Evolutionary conservation across 768 basidiomycete species (phyloP).

Genomic region (Termitomyces sp.): DNA sequence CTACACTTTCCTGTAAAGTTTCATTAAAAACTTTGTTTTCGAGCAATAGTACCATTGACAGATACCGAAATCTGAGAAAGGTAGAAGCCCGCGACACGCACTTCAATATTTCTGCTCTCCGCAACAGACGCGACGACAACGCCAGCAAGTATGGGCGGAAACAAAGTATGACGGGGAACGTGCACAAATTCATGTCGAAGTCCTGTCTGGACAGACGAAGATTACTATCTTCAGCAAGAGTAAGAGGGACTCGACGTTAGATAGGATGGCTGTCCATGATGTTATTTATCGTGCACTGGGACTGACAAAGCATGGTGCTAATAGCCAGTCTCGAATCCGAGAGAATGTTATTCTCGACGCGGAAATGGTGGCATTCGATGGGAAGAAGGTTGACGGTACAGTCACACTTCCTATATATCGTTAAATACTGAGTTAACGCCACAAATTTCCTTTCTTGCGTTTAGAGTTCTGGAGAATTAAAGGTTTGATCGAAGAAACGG

Average conservation of each 20-base stretch:
- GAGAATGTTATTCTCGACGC: slow-evolving; percentile 64
- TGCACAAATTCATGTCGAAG: slow-evolving; percentile 85
- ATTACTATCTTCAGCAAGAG: slow-evolving; percentile 90
- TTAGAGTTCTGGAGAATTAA: slow-evolving; percentile 78
- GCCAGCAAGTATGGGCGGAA: slow-evolving; percentile 70
- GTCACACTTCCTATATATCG: background rate
- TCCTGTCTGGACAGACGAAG: slow-evolving; percentile 31
- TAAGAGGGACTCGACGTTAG: slow-evolving; percentile 74
- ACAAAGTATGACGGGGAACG: slow-evolving; percentile 95
- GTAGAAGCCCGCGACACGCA: slow-evolving; percentile 54
- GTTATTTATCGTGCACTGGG: slow-evolving; percentile 62
- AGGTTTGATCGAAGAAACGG: slow-evolving; percentile 53
- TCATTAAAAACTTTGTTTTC: background rate
- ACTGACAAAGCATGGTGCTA: slow-evolving; percentile 20
- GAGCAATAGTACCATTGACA: slow-evolving; percentile 19
- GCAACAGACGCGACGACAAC: slow-evolving; percentile 14
- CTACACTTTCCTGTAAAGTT: background rate
- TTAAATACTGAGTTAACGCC: background rate
- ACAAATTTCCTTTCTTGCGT: background rate
- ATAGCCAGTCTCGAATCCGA: slow-evolving; percentile 19
- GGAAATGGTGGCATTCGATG: slow-evolving; percentile 86
- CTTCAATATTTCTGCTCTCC: slow-evolving; percentile 35
- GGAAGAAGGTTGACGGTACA: slow-evolving; percentile 67
- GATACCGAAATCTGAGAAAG: slow-evolving; percentile 87
- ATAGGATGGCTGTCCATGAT: slow-evolving; percentile 61